A percentile compares a stretch with the other conserved stretches of the same genome.
Conservation (phyloP, 192 early-diverging fungal genomes). For the Coemansia sp. region DNA sequence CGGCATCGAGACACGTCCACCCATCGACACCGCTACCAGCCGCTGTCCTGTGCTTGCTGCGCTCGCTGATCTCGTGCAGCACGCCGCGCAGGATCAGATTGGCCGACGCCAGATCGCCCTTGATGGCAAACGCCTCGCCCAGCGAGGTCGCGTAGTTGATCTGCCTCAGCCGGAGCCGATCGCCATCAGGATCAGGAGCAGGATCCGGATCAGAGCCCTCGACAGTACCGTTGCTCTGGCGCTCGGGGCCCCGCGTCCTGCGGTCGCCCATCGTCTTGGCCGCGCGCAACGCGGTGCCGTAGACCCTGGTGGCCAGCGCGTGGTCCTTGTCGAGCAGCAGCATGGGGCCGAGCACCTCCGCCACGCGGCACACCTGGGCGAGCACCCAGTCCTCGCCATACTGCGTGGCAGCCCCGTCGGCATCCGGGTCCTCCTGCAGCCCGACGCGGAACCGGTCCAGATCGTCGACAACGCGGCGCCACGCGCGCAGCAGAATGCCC, state of each 20-base stretch:
- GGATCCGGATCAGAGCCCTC: background rate
- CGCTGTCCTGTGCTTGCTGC: background rate
- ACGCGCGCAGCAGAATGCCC: constrained; percentile 22
- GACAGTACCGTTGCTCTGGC: background rate
- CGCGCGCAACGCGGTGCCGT: constrained; percentile 32
- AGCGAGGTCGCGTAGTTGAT: constrained; percentile 37
- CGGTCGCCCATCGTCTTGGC: constrained; percentile 11
- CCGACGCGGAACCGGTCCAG: background rate
- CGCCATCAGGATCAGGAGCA: background rate
- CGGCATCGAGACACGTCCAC: constrained; percentile 51
- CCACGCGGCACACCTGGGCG: constrained; percentile 16
- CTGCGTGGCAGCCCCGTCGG: background rate
- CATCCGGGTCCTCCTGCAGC: background rate
- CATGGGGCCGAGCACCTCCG: constrained; percentile 31
- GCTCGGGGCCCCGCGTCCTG: background rate
- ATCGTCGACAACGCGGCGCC: constrained; percentile 15
- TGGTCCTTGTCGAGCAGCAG: constrained; percentile 5
- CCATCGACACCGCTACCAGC: constrained; percentile 4
- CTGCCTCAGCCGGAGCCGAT: constrained; percentile 17
- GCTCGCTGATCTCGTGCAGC: constrained; percentile 23
- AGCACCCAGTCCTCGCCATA: constrained; percentile 10
- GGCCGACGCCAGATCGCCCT: constrained; percentile 26
- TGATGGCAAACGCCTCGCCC: constrained; percentile 42
- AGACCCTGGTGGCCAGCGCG: constrained; percentile 10
- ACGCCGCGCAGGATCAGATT: constrained; percentile 26